These are phyloP conservation scores for Cymbopogon flexuosus DNA, from an alignment of 202 grass and related monocot species.

Conservation along the genomic window DNA sequence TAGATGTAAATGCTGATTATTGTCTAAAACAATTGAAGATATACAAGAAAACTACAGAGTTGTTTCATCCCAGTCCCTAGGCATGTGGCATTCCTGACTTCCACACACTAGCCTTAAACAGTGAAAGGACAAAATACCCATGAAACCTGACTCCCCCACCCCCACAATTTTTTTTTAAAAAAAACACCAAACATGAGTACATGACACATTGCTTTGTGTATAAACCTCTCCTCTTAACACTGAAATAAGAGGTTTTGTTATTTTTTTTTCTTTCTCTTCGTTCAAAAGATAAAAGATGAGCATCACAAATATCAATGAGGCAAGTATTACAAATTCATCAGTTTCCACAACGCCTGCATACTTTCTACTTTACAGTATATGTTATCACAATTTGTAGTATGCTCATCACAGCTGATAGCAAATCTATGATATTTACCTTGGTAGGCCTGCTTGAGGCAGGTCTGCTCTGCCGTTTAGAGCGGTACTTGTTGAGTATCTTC, in stretches of 20 bases:
- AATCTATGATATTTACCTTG: conserved; percentile 51
- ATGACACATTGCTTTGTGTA: neutral
- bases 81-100: no score
- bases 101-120: neutral
- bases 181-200: neutral
- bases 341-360: neutral
- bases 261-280: neutral
- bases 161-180: no score
- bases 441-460: conserved; percentile 39
- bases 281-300: neutral
- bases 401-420: neutral
- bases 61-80: neutral
- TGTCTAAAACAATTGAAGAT: neutral
- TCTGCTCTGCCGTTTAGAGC: conserved; percentile 62
- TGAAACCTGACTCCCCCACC: no score
- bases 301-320: neutral
- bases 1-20: neutral
- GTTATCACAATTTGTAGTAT: neutral
- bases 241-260: neutral
- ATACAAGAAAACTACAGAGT: neutral
- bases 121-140: neutral
- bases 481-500: conserved; percentile 68
- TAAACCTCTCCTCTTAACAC: neutral
- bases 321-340: neutral
- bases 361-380: neutral